Conservation (phyloP, 2,329 filamentous ascomycete species). For the Coniella vitis region DNA sequence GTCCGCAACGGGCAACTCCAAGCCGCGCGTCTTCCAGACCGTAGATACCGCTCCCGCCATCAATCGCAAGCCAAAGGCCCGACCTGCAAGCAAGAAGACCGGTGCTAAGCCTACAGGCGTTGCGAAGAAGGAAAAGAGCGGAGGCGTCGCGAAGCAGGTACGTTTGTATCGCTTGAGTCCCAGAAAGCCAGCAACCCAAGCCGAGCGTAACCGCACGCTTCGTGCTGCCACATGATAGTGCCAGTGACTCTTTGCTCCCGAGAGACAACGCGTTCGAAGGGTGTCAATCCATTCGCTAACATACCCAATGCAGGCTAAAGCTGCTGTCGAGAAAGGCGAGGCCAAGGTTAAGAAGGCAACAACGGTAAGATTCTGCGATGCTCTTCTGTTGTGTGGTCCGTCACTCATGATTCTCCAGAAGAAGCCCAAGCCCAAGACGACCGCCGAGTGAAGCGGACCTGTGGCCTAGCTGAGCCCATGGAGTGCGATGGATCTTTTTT, state of each 20-base stretch:
- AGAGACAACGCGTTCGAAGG: no score
- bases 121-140: slow-evolving; percentile 34
- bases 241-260: no score
- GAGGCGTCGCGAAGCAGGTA: slow-evolving; percentile 27
- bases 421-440: slow-evolving; percentile 25
- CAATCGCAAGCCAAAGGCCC: slow-evolving; percentile 31
- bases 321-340: slow-evolving; percentile 20
- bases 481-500: slow-evolving; percentile 1
- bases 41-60: slow-evolving; percentile 41
- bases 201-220: not conserved
- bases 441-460: slow-evolving; percentile 17
- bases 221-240: not conserved
- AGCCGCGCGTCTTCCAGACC: slow-evolving; percentile 43
- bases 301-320: slow-evolving; percentile 23
- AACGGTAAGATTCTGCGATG: slow-evolving; percentile 12
- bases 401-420: slow-evolving; percentile 16
- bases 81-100: slow-evolving; percentile 20
- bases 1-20: slow-evolving; percentile 45
- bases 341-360: slow-evolving; percentile 17
- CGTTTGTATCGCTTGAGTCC: slow-evolving; percentile 3
- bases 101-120: slow-evolving; percentile 27
- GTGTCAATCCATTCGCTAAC: not conserved
- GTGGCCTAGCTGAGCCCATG: not conserved
- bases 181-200: no score
- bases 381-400: not conserved